Base-by-base conservation (phyloP, 495 filamentous ascomycete genomes). In the Bacidia rubella region DNA sequence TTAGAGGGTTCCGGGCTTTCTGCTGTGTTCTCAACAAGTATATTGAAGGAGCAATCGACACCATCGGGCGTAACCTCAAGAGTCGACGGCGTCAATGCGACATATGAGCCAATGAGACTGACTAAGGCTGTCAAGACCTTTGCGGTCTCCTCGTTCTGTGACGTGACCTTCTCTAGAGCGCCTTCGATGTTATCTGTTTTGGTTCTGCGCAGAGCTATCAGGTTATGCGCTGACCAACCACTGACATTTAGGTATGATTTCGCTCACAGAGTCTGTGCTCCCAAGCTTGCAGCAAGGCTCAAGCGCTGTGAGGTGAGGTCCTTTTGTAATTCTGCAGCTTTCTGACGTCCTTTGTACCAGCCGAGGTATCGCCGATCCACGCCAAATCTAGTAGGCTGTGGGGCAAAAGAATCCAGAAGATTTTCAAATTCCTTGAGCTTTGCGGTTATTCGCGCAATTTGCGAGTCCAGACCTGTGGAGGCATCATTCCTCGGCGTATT, bases 61-160 rank as follows among this genome's bases (percentile, higher is more conserved):
- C 21, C 35, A n/a, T 24, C 49, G 7, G 20, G 19, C 11, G 17
- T 39, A 23, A 42, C 23, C 9, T 41, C 32, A 23, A 42, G 43
- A 21, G 35, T 12, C 2, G 49, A 24, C 43, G 32, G 32, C 17
- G 4, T 47, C 10, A 51, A 11, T 32, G 49, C 22, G 26, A 40
- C 15, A 21, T 23, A 15, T 17, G 19, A 51, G 27, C 49, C 32
- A 42, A 51, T 41, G 12, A 32, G 20, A n/a, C 32, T 22, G 35
- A 51, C 49, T 7, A 51, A 12, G 2, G 19, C 21, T 22, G 32
- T 29, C 9, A 51, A 39, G 2, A 42, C 21, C 43, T 40, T 25
- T 51, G 49, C 20, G 32, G 49, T 51, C 19, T 51, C 49, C 20
- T 25, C 49, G n/a, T 51, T 32, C 35, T 40, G 29, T 11, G 21